Evolutionary conservation across 2,329 filamentous ascomycete genomes (phyloP), one percentile per base, ranked within the genome.

Genomic region (Phialocephala sp.): DNA sequence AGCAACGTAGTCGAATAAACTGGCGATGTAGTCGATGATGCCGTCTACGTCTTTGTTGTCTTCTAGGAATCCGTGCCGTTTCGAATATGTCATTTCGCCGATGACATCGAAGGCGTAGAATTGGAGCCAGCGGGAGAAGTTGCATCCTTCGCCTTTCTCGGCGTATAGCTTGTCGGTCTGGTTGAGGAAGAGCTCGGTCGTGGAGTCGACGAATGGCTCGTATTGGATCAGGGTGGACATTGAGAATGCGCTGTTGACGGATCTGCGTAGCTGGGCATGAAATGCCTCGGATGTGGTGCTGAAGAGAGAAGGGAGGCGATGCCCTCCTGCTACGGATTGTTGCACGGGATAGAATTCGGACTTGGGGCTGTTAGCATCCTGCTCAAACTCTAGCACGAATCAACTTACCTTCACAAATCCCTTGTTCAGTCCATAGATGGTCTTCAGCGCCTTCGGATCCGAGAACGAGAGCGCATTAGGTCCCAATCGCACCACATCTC

Each of bases 91-190:
- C 72, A 93, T 85, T 67, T 91, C 88, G 6, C 90, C 90, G 68
- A 93, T 93, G 15, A 93, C 91, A 74, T 94, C 91, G 72, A 94
- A 94, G 0, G 91, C 91, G 71, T 91, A 93, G 75, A 89, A 93
- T 73, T 94, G 91, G 64, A 94, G 79, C 91, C 91, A 93, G 64
- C 83, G 81, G 1, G 87, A 86, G 63, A 92, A 89, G 73, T 91
- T 85, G 72, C 88, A 91, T 27, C 78, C 76, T 1, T 59, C 37
- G 11, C 66, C 66, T 1, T 68, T 66, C 3, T 68, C 73, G n/a
- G 80, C 83, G 69, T 83, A 90, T 2, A 89, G 73, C 1, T 80
- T 79, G 68, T 86, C 81, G 0, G 87, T 89, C 74, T 87, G 86
- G 37, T 83, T 77, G 6, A 94, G 83, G 76, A 93, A 94, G 1